Evolutionary conservation across 257 asterid genomes (phyloP), one percentile per base, ranked within the genome.

Genomic region (Plantago elongata): DNA sequence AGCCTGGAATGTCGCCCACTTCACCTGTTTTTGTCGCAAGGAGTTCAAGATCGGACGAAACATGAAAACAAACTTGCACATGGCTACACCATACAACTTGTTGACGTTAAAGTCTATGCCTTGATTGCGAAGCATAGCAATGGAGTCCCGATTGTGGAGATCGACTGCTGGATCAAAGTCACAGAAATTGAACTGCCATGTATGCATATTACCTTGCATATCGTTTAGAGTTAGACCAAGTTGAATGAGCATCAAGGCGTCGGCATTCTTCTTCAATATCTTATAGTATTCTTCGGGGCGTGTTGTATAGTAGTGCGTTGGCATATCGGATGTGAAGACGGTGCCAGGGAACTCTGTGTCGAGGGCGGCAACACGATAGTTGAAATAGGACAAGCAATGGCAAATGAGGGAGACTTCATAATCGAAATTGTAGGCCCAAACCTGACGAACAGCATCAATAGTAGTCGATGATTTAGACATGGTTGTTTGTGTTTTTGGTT

Each of bases 1-100:
- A 1, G 62, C 71, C 7, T 71, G 81, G 48, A 77, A 80, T 0
- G 85, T 61, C 0, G 80, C 17, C 84, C 83, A 83, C 12, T 43
- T 57, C n/a, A 54, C 27, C 27, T 22, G n/a, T 2, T 18, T n/a
- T 13, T 11, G 11, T 2, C n/a, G 4, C 10, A 40, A 37, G 5
- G 57, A 14, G 0, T 54, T 3, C 22, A 22, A 22, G 27, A 22
- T 22, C 27, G 27, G 27, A 22, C 15, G 34, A 5, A 11, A 18
- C 29, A 38, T 12, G 3, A 0, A 0, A 7, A 69, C 72, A 3
- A 76, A 76, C 1, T 47, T 44, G 0, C 1, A 0, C 0, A 55
- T 63, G 0, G 17, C 16, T 8, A 76, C 57, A 1, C 81, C 81
- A 14, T 45, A 1, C 8, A 0, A 3, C 29, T 43, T 37, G 22